Evolutionary conservation across 139 green algal genomes (phyloP), one percentile per base, ranked within the genome.

Genomic region (Chlorokybus atmophyticus): DNA sequence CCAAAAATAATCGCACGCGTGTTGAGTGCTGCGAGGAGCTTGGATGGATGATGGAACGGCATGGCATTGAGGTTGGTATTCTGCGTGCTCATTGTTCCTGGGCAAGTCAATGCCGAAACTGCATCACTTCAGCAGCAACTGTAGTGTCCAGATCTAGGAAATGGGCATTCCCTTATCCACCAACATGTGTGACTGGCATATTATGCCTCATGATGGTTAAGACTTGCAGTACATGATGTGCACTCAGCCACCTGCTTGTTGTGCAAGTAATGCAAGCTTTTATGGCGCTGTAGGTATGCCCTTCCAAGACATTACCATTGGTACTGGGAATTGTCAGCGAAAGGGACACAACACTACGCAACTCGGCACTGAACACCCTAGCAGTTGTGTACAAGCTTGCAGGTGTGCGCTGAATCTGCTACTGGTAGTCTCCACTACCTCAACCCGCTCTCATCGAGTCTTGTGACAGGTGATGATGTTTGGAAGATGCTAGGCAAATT

Each of bases 1-100:
- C 82, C 55, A 94, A 94, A 70, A 94, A 88, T 72, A 88, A 84
- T 60, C 82, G 87, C 52, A 94, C 87, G 1, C 79, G 82, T 24
- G 72, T 93, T 29, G 81, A 86, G 51, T 91, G 79, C 63, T 67
- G 79, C 25, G 90, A 96, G 58, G 80, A 87, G 66, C 70, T 95
- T 3, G 79, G 42, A 0, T 59, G 29, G 21, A 55, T 71, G 40
- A 6, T 71, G 8, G 63, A 71, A n/a, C 59, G 63, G 4, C 50
- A 71, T 21, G 63, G 63, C 17, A 61, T 71, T 26, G 63, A 65
- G 38, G 63, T 71, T 14, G 8, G 25, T 14, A 14, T n/a, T 47
- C n/a, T n/a, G n/a, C n/a, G n/a, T n/a, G n/a, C n/a, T n/a, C n/a
- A n/a, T n/a, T n/a, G n/a, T n/a, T n/a, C n/a, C n/a, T n/a, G n/a